Evolutionary conservation across 441 rosid species (phyloP), one percentile per base, ranked within the genome.

Genomic region (Omphalea diandra): DNA sequence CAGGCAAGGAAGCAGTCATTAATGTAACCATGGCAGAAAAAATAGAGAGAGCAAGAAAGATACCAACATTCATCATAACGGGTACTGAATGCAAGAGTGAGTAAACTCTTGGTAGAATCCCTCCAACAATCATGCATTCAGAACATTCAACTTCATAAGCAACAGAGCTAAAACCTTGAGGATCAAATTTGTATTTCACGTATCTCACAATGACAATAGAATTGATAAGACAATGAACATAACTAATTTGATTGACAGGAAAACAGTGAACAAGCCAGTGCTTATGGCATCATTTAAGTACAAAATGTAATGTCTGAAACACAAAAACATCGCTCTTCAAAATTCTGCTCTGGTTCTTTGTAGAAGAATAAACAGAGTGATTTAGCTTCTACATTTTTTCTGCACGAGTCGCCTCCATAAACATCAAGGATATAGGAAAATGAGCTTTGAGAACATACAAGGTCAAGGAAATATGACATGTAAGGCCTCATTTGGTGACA

Each of bases 261-360:
- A 31, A 36, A 20, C 41, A n/a, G 35, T 47, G 33, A 71, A 46
- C 38, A 9, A n/a, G 3, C 24, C 63, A 41, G 33, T 9, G 17
- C 35, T 61, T 15, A 33, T 29, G 65, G 18, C 50, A 66, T 29
- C 53, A 38, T 58, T 35, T 20, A 49, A 63, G 32, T 46, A 33
- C 63, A 72, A 75, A 78, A 67, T 18, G 55, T 12, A n/a, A 64
- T 57, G 55, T 70, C 29, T 24, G 32, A 35, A 70, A 40, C 32
- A 61, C 65, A 69, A 14, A 31, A 76, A 70, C 24, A 32, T 44
- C 27, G n/a, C 73, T 56, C 73, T 68, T 27, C 52, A 26, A 62
- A 76, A 76, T 41, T 71, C 60, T 66, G 44, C 40, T 75, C 64
- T 58, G 50, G n/a, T 54, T 73, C 52, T 68, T 31, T 8, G 12